Evolutionary conservation across 352 stramenopile species (phyloP).

Genomic region (Blastocystis sp.): DNA sequence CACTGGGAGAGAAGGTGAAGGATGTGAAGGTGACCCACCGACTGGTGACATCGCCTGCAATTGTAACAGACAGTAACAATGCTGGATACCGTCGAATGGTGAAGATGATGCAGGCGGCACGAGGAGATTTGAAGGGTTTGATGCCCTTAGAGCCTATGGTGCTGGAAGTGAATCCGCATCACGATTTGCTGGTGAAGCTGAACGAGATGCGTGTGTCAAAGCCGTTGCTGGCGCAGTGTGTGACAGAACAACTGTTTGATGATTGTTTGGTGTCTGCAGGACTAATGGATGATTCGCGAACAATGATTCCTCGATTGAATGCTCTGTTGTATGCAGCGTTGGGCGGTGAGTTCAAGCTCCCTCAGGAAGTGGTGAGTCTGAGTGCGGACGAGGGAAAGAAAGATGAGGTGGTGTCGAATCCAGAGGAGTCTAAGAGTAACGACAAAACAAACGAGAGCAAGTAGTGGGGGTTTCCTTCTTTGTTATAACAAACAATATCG

Average conservation of each 20-base stretch:
- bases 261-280: constrained; percentile 94
- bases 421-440: background rate
- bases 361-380: constrained; percentile 21
- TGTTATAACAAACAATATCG: background rate
- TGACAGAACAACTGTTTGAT: constrained; percentile 87
- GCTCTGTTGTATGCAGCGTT: constrained; percentile 76
- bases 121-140: constrained; percentile 64
- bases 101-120: constrained; percentile 85
- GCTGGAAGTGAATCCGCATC: constrained; percentile 94
- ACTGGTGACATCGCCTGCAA: constrained; percentile 91
- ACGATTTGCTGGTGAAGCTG: constrained; percentile 89
- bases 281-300: constrained; percentile 90
- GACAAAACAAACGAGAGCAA: background rate
- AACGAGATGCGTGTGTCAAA: constrained; percentile 78
- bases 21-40: constrained; percentile 74
- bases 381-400: constrained; percentile 3
- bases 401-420: background rate
- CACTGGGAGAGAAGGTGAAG: constrained; percentile 63
- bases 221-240: constrained; percentile 67
- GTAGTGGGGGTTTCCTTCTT: background rate
- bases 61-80: constrained; percentile 96
- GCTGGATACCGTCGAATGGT: constrained; percentile 95
- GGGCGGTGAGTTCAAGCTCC: constrained; percentile 59
- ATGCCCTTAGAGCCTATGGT: constrained; percentile 83
- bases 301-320: constrained; percentile 91